Conservation (phyloP, 495 filamentous ascomycete genomes). For the Neurospora sp. region DNA sequence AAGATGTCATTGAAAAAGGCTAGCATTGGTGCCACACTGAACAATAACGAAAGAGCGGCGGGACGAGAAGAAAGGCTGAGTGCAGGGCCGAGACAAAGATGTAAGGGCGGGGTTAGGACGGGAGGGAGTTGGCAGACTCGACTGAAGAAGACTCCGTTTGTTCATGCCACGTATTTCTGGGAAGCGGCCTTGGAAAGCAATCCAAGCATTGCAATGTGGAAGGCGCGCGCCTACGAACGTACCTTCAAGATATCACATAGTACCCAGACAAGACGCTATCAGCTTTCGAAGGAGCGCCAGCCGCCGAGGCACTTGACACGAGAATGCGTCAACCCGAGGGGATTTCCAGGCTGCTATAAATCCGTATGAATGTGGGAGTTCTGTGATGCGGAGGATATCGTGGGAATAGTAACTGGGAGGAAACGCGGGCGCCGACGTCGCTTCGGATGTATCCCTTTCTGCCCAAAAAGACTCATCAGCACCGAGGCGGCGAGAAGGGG, state of each 20-base stretch:
- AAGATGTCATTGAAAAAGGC: neutral
- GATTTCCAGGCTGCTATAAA: neutral
- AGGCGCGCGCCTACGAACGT: slow-evolving; percentile 4
- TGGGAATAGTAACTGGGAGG: neutral
- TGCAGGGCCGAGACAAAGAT: neutral
- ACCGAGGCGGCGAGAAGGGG: neutral
- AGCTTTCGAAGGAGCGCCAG: slow-evolving; percentile 2
- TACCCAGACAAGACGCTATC: slow-evolving; percentile 6
- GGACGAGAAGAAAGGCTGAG: neutral
- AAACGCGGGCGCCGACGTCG: neutral
- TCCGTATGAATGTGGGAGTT: neutral
- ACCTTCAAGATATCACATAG: slow-evolving; percentile 17
- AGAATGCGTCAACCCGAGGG: neutral
- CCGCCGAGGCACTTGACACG: neutral
- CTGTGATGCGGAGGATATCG: neutral
- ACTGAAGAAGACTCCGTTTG: neutral
- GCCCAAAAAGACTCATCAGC: slow-evolving; percentile 17
- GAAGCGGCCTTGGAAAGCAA: neutral
- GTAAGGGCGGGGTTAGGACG: neutral
- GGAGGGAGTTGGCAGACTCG: neutral
- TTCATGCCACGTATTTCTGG: neutral
- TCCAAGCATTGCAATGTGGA: neutral
- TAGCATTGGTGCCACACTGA: neutral
- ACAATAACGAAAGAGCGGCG: neutral
- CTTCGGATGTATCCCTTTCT: slow-evolving; percentile 5